Evolutionary conservation across 805 yeast species (phyloP).

Genomic region (Tetrapisispora taiwanensis): DNA sequence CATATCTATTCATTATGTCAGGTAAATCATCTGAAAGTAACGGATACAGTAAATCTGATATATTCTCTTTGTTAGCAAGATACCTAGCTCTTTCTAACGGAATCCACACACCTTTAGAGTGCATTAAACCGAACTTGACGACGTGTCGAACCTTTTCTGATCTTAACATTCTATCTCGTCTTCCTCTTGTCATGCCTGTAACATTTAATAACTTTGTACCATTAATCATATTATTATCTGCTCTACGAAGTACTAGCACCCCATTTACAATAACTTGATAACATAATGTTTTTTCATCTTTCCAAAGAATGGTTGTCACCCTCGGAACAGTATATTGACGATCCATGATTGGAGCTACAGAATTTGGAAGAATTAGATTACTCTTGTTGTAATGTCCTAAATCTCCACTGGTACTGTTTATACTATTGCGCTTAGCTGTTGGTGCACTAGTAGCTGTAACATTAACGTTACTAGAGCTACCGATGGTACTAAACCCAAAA

Average conservation of each 20-base stretch:
- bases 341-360: neutral
- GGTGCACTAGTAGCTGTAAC: neutral
- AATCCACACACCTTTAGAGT: constrained; percentile 83
- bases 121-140: constrained; percentile 81
- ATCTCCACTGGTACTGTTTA: neutral
- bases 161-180: constrained; percentile 75
- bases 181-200: constrained; percentile 79
- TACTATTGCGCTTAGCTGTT: neutral
- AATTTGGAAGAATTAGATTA: neutral
- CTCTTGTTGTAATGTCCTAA: neutral
- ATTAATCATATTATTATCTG: constrained; percentile 75
- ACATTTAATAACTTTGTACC: constrained; percentile 78
- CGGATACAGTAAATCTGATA: constrained; percentile 55
- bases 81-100: constrained; percentile 75
- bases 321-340: neutral
- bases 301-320: constrained; percentile 84
- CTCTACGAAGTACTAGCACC: constrained; percentile 71
- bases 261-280: constrained; percentile 80
- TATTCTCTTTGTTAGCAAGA: constrained; percentile 73
- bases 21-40: constrained; percentile 59
- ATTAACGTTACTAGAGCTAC: neutral
- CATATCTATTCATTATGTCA: neutral
- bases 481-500: neutral
- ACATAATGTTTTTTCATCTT: constrained; percentile 74
- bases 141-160: constrained; percentile 70